These are phyloP conservation scores for Alternaria dauci DNA, from an alignment of 2,329 filamentous ascomycete genomes.

Conservation along the genomic window DNA sequence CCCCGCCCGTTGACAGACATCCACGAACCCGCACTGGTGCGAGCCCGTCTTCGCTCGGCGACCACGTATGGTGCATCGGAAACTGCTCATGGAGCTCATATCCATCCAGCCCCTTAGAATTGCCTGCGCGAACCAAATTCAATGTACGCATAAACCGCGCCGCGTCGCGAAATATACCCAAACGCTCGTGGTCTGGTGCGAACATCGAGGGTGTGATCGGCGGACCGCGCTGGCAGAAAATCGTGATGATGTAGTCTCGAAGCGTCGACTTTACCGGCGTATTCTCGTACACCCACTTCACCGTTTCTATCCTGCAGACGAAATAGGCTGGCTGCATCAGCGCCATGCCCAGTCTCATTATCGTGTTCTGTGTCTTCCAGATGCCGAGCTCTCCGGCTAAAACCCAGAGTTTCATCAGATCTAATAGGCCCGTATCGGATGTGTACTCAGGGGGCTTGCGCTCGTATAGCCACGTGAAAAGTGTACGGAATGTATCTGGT, in stretches of 20 bases:
- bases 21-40: constrained; percentile 2
- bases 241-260: neutral
- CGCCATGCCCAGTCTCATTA: constrained; percentile 18
- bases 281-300: constrained; percentile 17
- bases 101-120: neutral
- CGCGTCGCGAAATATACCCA: neutral
- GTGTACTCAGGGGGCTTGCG: neutral
- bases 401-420: neutral
- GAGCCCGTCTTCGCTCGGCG: neutral
- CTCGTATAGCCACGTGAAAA: constrained; percentile 1
- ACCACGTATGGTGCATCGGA: neutral
- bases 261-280: neutral
- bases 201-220: neutral
- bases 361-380: constrained; percentile 16
- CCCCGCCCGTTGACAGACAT: neutral
- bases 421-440: neutral
- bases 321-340: constrained; percentile 7
- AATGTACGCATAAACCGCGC: neutral
- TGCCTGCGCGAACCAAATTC: neutral
- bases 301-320: neutral
- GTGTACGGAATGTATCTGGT: neutral
- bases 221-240: constrained; percentile 4
- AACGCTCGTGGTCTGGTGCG: neutral
- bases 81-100: neutral
- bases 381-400: constrained; percentile 8